These are phyloP conservation scores for Kernera saxatilis DNA, from an alignment of 345 rosid species.

Conservation along the genomic window DNA sequence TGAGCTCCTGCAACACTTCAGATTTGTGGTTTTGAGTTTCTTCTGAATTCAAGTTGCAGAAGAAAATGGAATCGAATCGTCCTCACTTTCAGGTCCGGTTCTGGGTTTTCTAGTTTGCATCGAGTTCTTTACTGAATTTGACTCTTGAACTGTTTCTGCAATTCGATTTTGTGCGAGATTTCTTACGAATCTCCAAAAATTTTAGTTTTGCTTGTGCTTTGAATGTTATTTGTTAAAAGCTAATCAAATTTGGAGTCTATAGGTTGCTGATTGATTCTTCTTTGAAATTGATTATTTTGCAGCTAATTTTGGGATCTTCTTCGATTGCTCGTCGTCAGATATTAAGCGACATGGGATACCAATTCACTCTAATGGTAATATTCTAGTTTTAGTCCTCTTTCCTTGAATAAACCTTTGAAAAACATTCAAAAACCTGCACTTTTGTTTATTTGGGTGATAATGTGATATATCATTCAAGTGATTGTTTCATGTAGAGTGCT, in stretches of 20 bases:
- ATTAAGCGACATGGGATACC: conserved; percentile 80
- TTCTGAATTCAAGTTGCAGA: not conserved
- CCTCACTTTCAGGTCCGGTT: conserved; percentile 46
- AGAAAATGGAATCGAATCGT: conserved; percentile 39
- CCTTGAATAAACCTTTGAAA: not conserved
- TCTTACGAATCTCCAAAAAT: not conserved
- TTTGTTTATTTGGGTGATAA: not conserved
- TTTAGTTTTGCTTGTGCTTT: not conserved
- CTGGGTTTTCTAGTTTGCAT: not conserved
- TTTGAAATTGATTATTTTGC: conserved; percentile 7
- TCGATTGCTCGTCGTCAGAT: conserved; percentile 64
- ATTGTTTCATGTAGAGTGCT: conserved; percentile 49
- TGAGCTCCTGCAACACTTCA: too few species aligned
- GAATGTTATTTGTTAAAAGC: not conserved
- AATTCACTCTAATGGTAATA: conserved; percentile 65
- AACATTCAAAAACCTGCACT: not conserved
- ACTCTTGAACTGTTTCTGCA: not conserved
- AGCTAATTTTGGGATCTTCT: conserved; percentile 87
- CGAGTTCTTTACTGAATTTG: not conserved
- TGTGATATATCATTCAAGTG: not conserved
- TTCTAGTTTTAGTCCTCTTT: not conserved
- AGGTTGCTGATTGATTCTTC: not conserved
- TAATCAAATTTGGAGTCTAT: not conserved
- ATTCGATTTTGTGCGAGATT: not conserved
- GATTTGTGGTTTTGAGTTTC: too few species aligned